phyloP scores from a whole-genome alignment of 2,329 filamentous ascomycete species.

The Trichophyton benhamiae region DNA sequence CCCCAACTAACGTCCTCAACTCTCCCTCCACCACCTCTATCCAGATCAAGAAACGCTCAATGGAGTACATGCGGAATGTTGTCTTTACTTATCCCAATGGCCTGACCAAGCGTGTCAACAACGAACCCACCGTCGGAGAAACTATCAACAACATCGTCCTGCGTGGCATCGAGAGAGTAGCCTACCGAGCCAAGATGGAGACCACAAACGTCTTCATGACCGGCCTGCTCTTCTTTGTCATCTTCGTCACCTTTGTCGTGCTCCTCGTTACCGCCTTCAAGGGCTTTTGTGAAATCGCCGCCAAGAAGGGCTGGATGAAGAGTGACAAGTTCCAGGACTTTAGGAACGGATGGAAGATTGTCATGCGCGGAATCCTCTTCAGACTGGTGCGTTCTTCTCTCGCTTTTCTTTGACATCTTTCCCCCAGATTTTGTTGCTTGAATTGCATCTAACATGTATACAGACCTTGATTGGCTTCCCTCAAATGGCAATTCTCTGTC shows the following conservation, averaged over 20 bases:
- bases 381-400: conserved; percentile 44
- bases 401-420: not conserved
- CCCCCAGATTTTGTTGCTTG: not conserved
- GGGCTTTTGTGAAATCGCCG: conserved; percentile 61
- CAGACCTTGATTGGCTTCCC: conserved; percentile 76
- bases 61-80: conserved; percentile 24
- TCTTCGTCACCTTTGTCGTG: conserved; percentile 66
- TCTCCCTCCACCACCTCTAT: conserved; percentile 64
- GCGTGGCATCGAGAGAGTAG: conserved; percentile 76
- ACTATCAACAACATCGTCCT: conserved; percentile 42
- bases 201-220: conserved; percentile 89
- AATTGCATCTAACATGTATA: not conserved
- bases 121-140: conserved; percentile 41
- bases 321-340: conserved; percentile 82
- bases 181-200: conserved; percentile 75
- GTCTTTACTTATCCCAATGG: conserved; percentile 10
- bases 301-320: conserved; percentile 66
- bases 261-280: conserved; percentile 68
- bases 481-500: conserved; percentile 75
- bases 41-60: conserved; percentile 61
- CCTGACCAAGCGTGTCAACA: conserved; percentile 44
- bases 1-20: conserved; percentile 64
- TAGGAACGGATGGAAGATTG: conserved; percentile 83
- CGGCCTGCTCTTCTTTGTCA: conserved; percentile 73
- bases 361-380: conserved; percentile 88